Base-by-base conservation (phyloP, 495 filamentous ascomycete species). In the Xylaria palmicola region DNA sequence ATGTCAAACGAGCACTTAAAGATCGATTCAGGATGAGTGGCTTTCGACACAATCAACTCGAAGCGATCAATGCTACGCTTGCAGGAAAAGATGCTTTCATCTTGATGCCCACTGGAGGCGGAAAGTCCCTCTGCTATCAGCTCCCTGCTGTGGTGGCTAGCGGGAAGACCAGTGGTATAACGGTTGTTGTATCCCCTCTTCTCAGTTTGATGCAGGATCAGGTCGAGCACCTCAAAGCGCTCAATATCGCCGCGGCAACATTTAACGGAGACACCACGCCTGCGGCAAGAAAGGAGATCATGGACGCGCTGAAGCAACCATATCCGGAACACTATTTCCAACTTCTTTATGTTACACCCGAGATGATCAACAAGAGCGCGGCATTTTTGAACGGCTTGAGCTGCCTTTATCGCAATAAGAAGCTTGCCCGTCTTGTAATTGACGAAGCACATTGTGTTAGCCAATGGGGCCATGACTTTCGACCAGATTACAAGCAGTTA, bases 391-490 rank as follows among this genome's bases (percentile, higher is more conserved):
- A 76, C 55, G 79, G 77, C 7, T 74, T 99, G 24, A 70, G 81
- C 37, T 72, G 75, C 7, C 82, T 99, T 19, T 81, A 94, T 62
- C 63, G 63, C 17, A 84, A 84, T 27, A 73, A 79, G 6, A 88
- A 84, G 60, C 83, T 99, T 12, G 94, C 94, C 9, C 85, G 94
- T 36, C 85, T 99, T 51, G 95, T 98, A 32, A 94, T 99, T 48
- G 94, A 99, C 63, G 94, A 99, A 73, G 94, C 94, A 15, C 94
- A 99, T 71, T 99, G 94, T 72, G 93, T 99, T 22, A 97, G 93
- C 73, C 91, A 98, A 73, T 99, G 94, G 94, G 94, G 94, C 12
- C 94, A 99, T 67, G 94, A 99, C 72, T 99, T 99, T 70, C 88
- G 95, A 29, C 93, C 93, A 0, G 95, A 98, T 72, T 99, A 99